phyloP scores from a whole-genome alignment of 768 basidiomycete genomes.

The Boletus subcaerulescens region DNA sequence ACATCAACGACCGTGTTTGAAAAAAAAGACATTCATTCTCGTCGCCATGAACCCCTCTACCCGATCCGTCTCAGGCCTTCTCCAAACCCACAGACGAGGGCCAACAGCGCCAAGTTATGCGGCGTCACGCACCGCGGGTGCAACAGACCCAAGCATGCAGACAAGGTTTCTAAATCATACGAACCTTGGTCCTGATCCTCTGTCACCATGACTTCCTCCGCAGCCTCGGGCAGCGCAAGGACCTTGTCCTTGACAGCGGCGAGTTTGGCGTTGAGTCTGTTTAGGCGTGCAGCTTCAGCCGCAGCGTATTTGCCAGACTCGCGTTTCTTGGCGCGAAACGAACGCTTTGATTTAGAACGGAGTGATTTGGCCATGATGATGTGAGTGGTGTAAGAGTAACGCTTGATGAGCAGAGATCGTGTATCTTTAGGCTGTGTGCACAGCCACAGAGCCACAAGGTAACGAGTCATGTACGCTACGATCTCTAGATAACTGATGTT shows the following conservation, averaged over 20 bases:
- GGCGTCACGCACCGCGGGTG: constrained; percentile 46
- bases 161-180: constrained; percentile 32
- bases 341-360: constrained; percentile 78
- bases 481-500: too few species aligned
- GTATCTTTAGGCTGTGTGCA: neutral
- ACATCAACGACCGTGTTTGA: constrained; percentile 13
- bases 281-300: constrained; percentile 70
- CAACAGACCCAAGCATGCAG: constrained; percentile 52
- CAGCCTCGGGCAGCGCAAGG: constrained; percentile 23
- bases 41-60: neutral
- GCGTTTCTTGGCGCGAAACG: constrained; percentile 75
- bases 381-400: neutral
- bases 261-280: constrained; percentile 70
- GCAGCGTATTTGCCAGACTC: constrained; percentile 73
- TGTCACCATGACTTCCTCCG: constrained; percentile 33
- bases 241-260: constrained; percentile 40
- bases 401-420: neutral
- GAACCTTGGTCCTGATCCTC: constrained; percentile 52
- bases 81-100: neutral
- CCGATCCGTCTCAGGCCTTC: neutral
- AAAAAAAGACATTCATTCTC: neutral
- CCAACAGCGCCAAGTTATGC: constrained; percentile 36
- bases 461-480: too few species aligned
- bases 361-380: constrained; percentile 78
- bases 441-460: constrained; percentile 4